These are phyloP conservation scores for Trametes polyzona DNA, from an alignment of 1,284 basidiomycete genomes.

Conservation along the genomic window DNA sequence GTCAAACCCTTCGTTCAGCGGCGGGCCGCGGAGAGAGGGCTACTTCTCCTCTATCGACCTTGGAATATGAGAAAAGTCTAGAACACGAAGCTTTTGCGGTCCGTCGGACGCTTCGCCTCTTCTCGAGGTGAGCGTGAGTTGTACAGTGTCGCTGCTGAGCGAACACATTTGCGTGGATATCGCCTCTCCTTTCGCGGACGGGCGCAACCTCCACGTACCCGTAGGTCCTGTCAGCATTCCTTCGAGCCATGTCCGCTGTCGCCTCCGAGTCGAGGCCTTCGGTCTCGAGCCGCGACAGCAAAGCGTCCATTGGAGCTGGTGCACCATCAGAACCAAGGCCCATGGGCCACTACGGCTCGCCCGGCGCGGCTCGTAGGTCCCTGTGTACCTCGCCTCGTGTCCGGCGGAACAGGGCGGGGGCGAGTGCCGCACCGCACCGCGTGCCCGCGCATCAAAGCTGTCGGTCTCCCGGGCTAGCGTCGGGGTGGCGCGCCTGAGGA, in stretches of 20 bases:
- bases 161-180: neutral
- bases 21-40: no score
- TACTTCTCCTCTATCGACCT: no score
- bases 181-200: neutral
- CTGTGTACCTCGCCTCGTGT: slow-evolving; percentile 22
- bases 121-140: neutral
- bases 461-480: neutral
- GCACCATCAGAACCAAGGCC: slow-evolving; percentile 2
- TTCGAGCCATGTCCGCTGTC: no score
- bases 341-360: neutral
- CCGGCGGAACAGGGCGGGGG: slow-evolving; percentile 14
- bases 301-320: no score
- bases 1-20: no score
- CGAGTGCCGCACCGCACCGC: neutral
- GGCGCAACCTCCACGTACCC: no score
- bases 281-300: no score
- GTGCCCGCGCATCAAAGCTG: no score
- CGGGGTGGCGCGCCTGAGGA: slow-evolving; percentile 3
- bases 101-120: neutral
- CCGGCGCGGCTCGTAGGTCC: slow-evolving; percentile 19
- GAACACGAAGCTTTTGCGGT: no score
- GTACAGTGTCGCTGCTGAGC: neutral
- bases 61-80: no score
- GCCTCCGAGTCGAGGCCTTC: no score
- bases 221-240: no score